Evolutionary conservation across 2,329 filamentous ascomycete genomes (phyloP).

Genomic region (Penicillium brasilianum): DNA sequence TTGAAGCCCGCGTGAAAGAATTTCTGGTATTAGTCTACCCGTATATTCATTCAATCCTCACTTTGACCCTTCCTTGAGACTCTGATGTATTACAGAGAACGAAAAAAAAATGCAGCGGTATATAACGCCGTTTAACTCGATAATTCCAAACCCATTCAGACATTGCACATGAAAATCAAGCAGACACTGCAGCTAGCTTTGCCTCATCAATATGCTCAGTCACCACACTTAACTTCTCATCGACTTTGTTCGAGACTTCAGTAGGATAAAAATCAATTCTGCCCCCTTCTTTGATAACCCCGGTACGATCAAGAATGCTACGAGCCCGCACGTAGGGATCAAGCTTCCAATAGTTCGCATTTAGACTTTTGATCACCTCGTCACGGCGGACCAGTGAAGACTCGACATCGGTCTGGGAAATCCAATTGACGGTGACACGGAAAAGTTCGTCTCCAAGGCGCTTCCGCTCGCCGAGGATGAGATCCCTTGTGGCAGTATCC

Average conservation of each 20-base stretch:
- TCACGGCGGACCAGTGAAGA: conserved; percentile 8
- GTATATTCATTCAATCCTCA: too few relatives aligned
- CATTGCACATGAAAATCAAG: not conserved
- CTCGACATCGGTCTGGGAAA: conserved; percentile 9
- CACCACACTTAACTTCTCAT: conserved; percentile 5
- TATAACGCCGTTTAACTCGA: not conserved
- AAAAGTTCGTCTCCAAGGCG: conserved; percentile 20
- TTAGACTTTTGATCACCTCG: conserved; percentile 16
- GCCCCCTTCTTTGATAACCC: conserved; percentile 24
- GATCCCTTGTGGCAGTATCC: conserved; percentile 6
- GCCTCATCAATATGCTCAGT: conserved; percentile 1
- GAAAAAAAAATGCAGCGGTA: too few relatives aligned
- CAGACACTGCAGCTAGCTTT: not conserved
- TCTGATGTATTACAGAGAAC: too few relatives aligned
- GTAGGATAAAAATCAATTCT: conserved; percentile 25
- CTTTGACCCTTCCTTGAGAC: too few relatives aligned
- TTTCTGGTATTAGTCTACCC: too few relatives aligned
- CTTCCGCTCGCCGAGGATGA: conserved; percentile 16
- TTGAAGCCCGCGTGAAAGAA: too few relatives aligned
- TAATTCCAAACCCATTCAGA: not conserved
- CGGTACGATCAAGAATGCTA: conserved; percentile 23
- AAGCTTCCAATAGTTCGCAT: conserved; percentile 24
- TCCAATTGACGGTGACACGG: conserved; percentile 17
- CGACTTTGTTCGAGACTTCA: not conserved
- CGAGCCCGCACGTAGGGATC: conserved; percentile 23